Conservation (phyloP, 225 moss, liverwort and hornwort genomes). For the Marchantia paleacea region DNA sequence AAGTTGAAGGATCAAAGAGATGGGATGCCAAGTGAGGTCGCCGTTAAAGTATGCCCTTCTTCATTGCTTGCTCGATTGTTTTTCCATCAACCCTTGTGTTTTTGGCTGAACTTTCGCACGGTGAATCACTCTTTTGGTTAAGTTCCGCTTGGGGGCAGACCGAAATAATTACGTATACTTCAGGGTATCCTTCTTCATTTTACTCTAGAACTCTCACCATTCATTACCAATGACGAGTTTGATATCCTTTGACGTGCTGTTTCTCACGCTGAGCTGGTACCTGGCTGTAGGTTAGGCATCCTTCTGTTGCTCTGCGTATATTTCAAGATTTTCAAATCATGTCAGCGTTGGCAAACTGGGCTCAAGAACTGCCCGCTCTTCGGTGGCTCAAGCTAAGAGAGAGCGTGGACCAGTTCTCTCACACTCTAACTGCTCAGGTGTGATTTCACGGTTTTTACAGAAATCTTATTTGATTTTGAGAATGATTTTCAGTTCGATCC, state of each 20-base stretch:
- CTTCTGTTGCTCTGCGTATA: conserved; percentile 81
- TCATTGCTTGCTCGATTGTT: background rate
- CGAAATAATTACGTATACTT: too few relatives aligned
- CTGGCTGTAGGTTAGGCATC: conserved; percentile 74
- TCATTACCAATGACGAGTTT: background rate
- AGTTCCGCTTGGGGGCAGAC: background rate
- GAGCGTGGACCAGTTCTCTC: conserved; percentile 92
- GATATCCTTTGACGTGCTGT: background rate
- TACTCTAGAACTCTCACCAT: background rate
- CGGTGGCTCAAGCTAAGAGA: conserved; percentile 85
- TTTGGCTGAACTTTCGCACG: background rate
- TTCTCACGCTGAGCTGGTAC: background rate
- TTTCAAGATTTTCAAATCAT: conserved; percentile 92
- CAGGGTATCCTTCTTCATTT: background rate
- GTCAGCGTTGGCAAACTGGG: conserved; percentile 64
- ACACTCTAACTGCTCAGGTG: conserved; percentile 94
- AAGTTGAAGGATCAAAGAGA: conserved; percentile 63
- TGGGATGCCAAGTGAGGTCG: conserved; percentile 67
- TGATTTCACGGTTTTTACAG: too few relatives aligned
- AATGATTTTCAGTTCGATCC: background rate
- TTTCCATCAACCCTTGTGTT: background rate
- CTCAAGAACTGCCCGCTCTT: conserved; percentile 75
- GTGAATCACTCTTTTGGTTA: background rate
- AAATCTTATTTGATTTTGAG: too few relatives aligned
- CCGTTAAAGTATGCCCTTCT: conserved; percentile 67